Evolutionary conservation across 495 filamentous ascomycete species (phyloP).

Genomic region (Talaromyces nanjingensis): DNA sequence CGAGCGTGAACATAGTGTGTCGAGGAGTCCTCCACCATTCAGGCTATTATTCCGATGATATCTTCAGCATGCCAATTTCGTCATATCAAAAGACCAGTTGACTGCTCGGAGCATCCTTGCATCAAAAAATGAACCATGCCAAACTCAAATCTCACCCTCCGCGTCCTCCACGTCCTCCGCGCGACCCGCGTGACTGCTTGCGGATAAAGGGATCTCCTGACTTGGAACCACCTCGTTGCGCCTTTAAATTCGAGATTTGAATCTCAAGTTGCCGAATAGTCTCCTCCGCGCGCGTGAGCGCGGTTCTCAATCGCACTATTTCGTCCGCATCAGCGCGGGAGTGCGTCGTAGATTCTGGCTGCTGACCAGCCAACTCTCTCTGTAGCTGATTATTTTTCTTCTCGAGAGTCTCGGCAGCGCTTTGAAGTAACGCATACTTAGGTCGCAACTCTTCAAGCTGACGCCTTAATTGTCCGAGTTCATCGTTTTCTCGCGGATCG

Average conservation of each 20-base stretch:
- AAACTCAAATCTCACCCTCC: not conserved
- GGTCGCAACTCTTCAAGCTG: not conserved
- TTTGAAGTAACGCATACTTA: not conserved
- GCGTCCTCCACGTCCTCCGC: not conserved
- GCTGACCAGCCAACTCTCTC: not conserved
- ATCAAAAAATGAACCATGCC: no score
- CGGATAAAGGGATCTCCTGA: not conserved
- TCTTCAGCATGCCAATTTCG: no score
- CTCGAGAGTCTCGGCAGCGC: not conserved
- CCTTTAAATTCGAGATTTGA: not conserved
- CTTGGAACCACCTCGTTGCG: not conserved
- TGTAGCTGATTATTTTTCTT: no score
- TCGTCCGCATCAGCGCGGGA: not conserved
- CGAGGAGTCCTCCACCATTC: no score
- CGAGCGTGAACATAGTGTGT: no score
- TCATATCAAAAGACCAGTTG: no score
- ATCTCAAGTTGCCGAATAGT: not conserved
- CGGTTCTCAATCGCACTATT: not conserved
- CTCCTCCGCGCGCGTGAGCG: not conserved
- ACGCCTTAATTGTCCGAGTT: not conserved
- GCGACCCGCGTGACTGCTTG: not conserved
- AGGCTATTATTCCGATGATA: no score
- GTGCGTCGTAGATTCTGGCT: not conserved
- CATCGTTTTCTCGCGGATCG: no score
- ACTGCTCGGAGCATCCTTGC: no score